Evolutionary conservation across 2,329 filamentous ascomycete species (phyloP).

Genomic region (Tympanopsis confertula): DNA sequence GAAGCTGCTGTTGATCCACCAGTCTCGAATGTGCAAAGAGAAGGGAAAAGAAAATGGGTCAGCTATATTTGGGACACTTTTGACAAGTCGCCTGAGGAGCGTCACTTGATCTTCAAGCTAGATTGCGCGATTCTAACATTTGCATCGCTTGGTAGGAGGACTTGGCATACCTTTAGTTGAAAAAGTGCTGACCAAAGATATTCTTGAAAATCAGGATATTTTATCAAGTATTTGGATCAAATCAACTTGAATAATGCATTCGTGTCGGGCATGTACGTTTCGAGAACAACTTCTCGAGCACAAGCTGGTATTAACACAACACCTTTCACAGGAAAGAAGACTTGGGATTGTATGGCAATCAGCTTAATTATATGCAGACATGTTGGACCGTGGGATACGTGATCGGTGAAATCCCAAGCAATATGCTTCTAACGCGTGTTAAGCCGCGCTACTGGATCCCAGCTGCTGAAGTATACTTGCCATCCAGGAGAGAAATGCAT

Average conservation of each 20-base stretch:
- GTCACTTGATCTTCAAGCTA: constrained; percentile 33
- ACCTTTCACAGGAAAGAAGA: constrained; percentile 29
- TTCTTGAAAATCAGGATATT: constrained; percentile 26
- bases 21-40: background rate
- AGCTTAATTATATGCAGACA: constrained; percentile 37
- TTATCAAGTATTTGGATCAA: constrained; percentile 35
- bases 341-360: constrained; percentile 30
- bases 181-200: too few species aligned
- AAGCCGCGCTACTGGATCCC: constrained; percentile 34
- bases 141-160: constrained; percentile 12
- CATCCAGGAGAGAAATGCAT: constrained; percentile 6
- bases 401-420: constrained; percentile 34
- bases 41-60: constrained; percentile 25
- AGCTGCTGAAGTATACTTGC: constrained; percentile 23
- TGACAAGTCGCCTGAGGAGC: constrained; percentile 35
- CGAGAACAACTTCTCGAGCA: constrained; percentile 1
- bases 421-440: constrained; percentile 35
- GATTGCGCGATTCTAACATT: constrained; percentile 34
- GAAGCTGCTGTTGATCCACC: too few species aligned
- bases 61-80: constrained; percentile 39
- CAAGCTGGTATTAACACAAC: background rate
- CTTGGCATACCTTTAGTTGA: background rate
- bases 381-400: constrained; percentile 41
- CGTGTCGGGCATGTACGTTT: constrained; percentile 28
- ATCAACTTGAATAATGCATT: constrained; percentile 32